A percentile compares a stretch with the other conserved stretches of the same genome.
Evolutionary conservation across 345 rosid species (phyloP).

Genomic region (Citrus trifoliata): DNA sequence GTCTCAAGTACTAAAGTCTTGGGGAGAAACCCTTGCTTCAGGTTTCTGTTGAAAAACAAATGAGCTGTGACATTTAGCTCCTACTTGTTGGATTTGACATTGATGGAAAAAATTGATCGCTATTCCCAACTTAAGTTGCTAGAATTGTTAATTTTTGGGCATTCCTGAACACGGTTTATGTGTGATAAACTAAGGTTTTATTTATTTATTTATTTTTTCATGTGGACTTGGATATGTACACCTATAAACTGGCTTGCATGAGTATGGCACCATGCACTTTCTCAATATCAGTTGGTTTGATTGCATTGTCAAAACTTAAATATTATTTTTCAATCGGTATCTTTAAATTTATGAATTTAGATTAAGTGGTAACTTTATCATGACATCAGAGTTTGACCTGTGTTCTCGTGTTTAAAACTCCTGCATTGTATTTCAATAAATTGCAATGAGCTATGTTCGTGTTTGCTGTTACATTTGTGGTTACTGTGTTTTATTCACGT

Average conservation of each 20-base stretch:
- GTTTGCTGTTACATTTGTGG: not conserved
- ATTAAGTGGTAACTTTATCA: not conserved
- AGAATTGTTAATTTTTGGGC: not conserved
- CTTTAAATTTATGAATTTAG: not conserved
- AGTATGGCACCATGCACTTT: not conserved
- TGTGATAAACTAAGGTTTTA: not conserved
- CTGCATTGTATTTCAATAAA: not conserved
- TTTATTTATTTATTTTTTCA: not conserved
- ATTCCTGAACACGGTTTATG: not conserved
- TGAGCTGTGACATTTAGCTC: not conserved
- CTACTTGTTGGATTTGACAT: not conserved
- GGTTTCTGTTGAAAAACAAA: not conserved
- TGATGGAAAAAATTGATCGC: not conserved
- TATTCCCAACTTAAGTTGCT: not conserved
- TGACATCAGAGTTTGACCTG: not conserved
- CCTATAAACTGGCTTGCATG: not conserved
- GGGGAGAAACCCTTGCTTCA: not conserved
- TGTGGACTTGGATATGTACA: not conserved
- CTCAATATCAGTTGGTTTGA: not conserved
- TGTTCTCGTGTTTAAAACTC: not conserved
- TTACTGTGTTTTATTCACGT: not conserved
- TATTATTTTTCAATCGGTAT: not conserved
- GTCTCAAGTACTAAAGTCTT: not conserved
- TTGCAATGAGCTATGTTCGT: not conserved
- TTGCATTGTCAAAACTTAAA: not conserved